Base-by-base conservation (phyloP, 1,139 yeast genomes). In the Yamadazyma spencermartinsiae region DNA sequence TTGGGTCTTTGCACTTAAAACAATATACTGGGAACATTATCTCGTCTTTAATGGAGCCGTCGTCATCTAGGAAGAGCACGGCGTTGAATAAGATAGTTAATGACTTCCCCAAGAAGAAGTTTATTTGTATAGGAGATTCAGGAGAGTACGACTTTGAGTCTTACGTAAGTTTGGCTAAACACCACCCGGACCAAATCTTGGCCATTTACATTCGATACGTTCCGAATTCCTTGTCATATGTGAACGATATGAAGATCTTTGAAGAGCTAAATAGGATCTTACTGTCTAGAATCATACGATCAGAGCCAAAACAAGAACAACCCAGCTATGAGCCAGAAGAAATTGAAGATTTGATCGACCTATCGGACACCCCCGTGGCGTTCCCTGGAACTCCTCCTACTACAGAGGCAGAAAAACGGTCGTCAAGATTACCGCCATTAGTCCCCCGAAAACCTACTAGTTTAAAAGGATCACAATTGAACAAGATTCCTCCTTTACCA, bases 61-160 rank as follows among this genome's bases (percentile, higher is more conserved):
- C 94, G 1, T 81, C 85, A 2, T 88, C 88, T 38, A 76, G 95
- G 40, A 94, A 94, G 60, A 74, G 79, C 41, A 72, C 74, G 11
- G 75, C 88, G 0, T 69, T 94, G 37, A 67, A 72, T 34, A 73
- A 77, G 42, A 76, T 92, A n/a, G 51, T 88, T 20, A 59, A 62
- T 2, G 96, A 90, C 53, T 90, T 88, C 55, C 90, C 95, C 0
- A 49, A 76, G 1, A 80, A 90, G 48, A 80, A 76, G 52, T 92
- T 92, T 55, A 72, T 92, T 15, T 69, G 95, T 40, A 74, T 92
- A 18, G 99, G 99, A 15, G 99, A 94, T 58, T 84, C 97, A 2
- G 98, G 98, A 1, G 98, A 94, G 56, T 82, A 83, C 46, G 99
- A 94, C 62, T 68, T 92, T 34, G 98, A 94, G 55, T 95, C 98